Conservation (phyloP, 768 basidiomycete genomes). For the Cystofilobasidium ferigula region DNA sequence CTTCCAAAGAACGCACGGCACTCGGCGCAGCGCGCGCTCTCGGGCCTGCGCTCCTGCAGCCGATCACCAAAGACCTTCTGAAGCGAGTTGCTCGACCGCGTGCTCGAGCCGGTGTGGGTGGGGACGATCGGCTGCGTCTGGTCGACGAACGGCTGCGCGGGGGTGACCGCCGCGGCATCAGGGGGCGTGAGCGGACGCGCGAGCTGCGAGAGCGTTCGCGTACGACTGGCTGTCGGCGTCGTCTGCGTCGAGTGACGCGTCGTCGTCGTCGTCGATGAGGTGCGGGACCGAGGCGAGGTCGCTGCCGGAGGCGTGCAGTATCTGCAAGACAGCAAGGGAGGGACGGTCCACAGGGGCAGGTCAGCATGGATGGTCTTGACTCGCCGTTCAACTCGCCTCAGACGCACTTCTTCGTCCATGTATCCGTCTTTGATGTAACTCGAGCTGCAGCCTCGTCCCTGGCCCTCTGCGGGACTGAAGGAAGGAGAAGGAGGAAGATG, state of each 20-base stretch:
- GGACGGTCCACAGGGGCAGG: neutral
- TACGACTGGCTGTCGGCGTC: neutral
- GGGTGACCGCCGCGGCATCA: too few species aligned
- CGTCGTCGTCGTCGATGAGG: neutral
- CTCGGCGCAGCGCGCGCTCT: neutral
- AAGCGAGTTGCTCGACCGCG: neutral
- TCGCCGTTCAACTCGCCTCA: neutral
- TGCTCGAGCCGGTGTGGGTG: conserved; percentile 1
- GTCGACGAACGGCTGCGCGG: neutral
- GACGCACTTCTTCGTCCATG: conserved; percentile 1
- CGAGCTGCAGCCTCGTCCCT: neutral
- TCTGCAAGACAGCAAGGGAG: neutral
- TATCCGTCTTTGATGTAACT: neutral
- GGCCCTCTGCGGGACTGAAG: neutral
- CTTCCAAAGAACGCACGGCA: neutral
- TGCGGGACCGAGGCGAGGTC: neutral
- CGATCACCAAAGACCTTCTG: neutral
- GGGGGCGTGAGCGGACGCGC: neutral
- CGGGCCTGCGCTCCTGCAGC: neutral
- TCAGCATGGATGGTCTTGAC: too few species aligned
- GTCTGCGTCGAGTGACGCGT: neutral
- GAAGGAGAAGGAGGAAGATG: neutral
- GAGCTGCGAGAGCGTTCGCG: neutral
- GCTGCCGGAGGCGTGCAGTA: neutral
- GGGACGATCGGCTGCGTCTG: neutral